Evolutionary conservation across 148 eudicot genomes (phyloP).

Genomic region (Drosera capensis): DNA sequence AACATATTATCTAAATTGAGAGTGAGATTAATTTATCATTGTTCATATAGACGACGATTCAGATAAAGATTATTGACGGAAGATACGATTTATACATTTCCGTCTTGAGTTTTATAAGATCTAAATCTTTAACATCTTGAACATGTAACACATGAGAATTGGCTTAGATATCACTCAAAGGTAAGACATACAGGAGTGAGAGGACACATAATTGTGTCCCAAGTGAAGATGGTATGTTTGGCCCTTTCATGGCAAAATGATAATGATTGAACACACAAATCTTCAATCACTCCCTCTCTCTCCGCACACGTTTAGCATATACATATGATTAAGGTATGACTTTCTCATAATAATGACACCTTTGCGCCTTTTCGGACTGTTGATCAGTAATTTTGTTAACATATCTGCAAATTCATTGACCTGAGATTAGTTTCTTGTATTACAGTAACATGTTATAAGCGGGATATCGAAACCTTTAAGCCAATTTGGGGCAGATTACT

Average conservation of each 20-base stretch:
- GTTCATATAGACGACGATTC: too few relatives aligned
- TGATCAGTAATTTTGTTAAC: not conserved
- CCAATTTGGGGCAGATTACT: too few relatives aligned
- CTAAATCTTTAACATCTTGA: not conserved
- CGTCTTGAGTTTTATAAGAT: too few relatives aligned
- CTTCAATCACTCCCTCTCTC: not conserved
- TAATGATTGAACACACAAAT: not conserved
- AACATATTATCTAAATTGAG: too few relatives aligned
- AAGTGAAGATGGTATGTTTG: constrained; percentile 4
- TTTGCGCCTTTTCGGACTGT: not conserved
- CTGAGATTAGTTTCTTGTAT: too few relatives aligned
- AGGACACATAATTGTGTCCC: constrained; percentile 20
- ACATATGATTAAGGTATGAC: not conserved
- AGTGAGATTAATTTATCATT: too few relatives aligned
- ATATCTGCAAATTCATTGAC: too few relatives aligned
- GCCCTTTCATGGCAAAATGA: not conserved
- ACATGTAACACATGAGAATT: not conserved
- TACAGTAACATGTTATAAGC: too few relatives aligned
- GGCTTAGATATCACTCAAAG: constrained; percentile 32
- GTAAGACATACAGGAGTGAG: not conserved
- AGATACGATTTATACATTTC: too few relatives aligned
- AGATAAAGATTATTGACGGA: too few relatives aligned
- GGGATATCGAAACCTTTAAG: too few relatives aligned
- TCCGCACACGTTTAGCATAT: constrained; percentile 1
- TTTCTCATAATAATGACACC: constrained; percentile 1